phyloP scores from a whole-genome alignment of 768 basidiomycete species.

The Serpula lacrymans region DNA sequence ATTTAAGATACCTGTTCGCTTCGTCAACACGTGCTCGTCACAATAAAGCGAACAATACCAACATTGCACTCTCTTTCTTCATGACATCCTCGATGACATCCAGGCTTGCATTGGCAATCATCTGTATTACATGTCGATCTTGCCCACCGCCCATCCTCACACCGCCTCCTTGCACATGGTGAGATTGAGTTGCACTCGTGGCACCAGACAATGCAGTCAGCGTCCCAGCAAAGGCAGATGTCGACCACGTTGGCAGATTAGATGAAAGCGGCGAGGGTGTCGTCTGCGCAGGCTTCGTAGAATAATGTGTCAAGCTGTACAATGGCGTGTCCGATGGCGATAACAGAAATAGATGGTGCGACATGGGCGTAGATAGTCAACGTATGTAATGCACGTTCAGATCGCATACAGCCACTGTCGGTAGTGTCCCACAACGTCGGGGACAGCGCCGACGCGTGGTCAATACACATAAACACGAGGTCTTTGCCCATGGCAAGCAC shows the following conservation, averaged over 20 bases:
- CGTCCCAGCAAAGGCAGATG: conserved; percentile 87
- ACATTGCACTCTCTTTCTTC: conserved; percentile 79
- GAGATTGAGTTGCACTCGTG: conserved; percentile 63
- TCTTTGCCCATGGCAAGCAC: too few species aligned
- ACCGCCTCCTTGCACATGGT: conserved; percentile 58
- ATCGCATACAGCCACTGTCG: too few species aligned
- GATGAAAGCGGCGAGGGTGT: conserved; percentile 69
- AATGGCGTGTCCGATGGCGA: conserved; percentile 86
- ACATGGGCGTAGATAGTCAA: conserved; percentile 48
- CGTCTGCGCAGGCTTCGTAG: conserved; percentile 63
- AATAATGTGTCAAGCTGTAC: conserved; percentile 80
- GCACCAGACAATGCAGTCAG: conserved; percentile 85
- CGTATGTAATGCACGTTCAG: too few species aligned
- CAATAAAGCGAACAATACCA: conserved; percentile 25
- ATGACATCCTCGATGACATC: conserved; percentile 94
- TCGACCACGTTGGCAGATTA: conserved; percentile 87
- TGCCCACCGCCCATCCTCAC: conserved; percentile 76
- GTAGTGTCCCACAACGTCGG: too few species aligned
- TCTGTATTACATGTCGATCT: conserved; percentile 94
- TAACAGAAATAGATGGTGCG: conserved; percentile 81
- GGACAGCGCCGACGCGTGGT: too few species aligned
- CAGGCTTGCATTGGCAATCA: conserved; percentile 96
- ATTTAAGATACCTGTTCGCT: conserved; percentile 81
- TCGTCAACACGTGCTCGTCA: conserved; percentile 11
- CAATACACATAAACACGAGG: too few species aligned